phyloP scores from a whole-genome alignment of 2,329 filamentous ascomycete species.

The Aspergillus persii region DNA sequence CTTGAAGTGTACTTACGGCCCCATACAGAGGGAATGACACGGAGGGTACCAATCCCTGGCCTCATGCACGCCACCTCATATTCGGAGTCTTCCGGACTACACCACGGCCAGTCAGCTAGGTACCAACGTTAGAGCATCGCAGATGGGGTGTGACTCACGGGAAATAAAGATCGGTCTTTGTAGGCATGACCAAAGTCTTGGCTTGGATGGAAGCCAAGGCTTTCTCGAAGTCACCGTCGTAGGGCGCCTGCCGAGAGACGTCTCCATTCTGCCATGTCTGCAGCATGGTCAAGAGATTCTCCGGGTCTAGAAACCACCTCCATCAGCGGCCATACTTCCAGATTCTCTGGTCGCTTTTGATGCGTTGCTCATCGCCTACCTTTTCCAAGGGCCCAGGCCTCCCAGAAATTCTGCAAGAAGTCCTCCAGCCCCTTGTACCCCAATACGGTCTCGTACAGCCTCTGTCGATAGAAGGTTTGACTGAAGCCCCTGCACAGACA shows the following conservation, averaged over 20 bases:
- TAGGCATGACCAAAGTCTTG: constrained; percentile 67
- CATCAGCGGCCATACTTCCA: neutral
- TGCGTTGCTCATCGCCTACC: constrained; percentile 31
- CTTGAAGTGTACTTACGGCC: constrained; percentile 52
- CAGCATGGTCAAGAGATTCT: constrained; percentile 72
- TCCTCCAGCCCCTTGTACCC: constrained; percentile 68
- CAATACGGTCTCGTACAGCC: constrained; percentile 62
- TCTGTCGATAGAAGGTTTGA: constrained; percentile 73
- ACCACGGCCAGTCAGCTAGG: constrained; percentile 9
- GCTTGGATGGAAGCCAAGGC: constrained; percentile 70
- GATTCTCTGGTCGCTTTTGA: neutral
- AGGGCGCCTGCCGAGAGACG: constrained; percentile 65
- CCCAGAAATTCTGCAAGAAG: constrained; percentile 75
- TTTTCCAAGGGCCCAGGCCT: constrained; percentile 69
- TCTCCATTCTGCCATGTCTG: constrained; percentile 77
- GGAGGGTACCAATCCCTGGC: constrained; percentile 55
- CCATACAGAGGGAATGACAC: constrained; percentile 61
- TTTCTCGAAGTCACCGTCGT: constrained; percentile 63
- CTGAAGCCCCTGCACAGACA: constrained; percentile 62
- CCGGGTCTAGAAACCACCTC: constrained; percentile 55
- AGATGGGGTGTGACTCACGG: constrained; percentile 50
- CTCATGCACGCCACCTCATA: constrained; percentile 67
- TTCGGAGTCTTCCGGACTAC: constrained; percentile 70
- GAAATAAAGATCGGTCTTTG: constrained; percentile 76
- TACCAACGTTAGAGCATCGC: neutral